Conservation (phyloP, 352 stramenopile species). For the Thraustotheca clavata region DNA sequence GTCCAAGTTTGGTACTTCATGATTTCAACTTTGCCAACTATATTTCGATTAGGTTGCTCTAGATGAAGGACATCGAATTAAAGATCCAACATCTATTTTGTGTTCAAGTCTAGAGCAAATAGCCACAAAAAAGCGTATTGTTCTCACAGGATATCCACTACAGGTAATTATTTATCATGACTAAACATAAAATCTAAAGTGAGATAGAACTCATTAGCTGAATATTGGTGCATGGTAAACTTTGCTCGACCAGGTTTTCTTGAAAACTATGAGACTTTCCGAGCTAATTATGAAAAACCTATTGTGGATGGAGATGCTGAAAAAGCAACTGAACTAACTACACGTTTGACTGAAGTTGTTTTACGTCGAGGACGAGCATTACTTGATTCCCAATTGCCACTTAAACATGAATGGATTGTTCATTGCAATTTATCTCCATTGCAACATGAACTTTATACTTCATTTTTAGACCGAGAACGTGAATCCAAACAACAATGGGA, state of each 20-base stretch:
- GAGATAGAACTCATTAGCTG: conserved; percentile 81
- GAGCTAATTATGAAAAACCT: conserved; percentile 63
- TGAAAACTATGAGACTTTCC: conserved; percentile 65
- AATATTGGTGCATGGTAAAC: conserved; percentile 90
- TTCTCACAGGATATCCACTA: conserved; percentile 92
- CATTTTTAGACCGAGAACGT: conserved; percentile 44
- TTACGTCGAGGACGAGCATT: conserved; percentile 58
- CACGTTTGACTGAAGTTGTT: conserved; percentile 53
- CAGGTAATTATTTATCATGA: conserved; percentile 31
- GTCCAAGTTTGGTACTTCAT: conserved; percentile 42
- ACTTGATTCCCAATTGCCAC: conserved; percentile 59
- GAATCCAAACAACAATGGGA: conserved; percentile 33
- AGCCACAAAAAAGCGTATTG: conserved; percentile 62
- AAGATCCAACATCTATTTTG: conserved; percentile 75
- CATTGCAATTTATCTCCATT: conserved; percentile 75
- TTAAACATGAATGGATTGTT: conserved; percentile 82
- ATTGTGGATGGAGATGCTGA: conserved; percentile 61
- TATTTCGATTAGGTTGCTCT: conserved; percentile 37
- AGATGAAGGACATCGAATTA: conserved; percentile 84
- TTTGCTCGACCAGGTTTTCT: conserved; percentile 72
- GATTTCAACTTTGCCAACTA: not conserved
- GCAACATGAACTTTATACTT: conserved; percentile 73
- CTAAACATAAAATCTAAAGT: not conserved
- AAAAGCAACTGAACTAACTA: conserved; percentile 58
- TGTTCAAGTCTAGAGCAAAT: conserved; percentile 75